phyloP scores from a whole-genome alignment of 805 yeast genomes.

The Lachancea quebecensis region DNA sequence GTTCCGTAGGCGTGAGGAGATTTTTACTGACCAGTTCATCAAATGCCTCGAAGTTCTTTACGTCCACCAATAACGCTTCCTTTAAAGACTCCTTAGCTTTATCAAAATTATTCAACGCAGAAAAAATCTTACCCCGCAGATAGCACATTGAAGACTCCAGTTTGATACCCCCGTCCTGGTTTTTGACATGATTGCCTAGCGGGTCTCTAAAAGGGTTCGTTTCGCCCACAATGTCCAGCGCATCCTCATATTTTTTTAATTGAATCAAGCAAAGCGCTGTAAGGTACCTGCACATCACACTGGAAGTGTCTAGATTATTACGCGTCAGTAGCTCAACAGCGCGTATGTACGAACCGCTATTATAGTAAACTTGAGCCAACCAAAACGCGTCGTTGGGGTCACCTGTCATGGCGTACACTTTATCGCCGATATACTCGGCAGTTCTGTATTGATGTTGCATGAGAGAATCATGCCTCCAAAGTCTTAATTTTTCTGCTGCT shows the following conservation, averaged over 20 bases:
- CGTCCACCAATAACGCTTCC: conserved; percentile 82
- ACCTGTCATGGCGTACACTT: conserved; percentile 70
- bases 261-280: conserved; percentile 69
- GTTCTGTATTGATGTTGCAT: conserved; percentile 88
- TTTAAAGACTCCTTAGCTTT: conserved; percentile 79
- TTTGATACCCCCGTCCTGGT: conserved; percentile 76
- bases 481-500: conserved; percentile 75
- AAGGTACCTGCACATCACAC: conserved; percentile 73
- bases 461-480: conserved; percentile 91
- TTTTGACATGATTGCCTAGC: conserved; percentile 32
- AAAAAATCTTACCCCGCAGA: conserved; percentile 74
- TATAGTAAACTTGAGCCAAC: conserved; percentile 85
- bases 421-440: conserved; percentile 89
- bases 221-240: conserved; percentile 79
- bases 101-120: conserved; percentile 77
- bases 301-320: conserved; percentile 44
- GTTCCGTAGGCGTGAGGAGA: conserved; percentile 75
- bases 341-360: conserved; percentile 67
- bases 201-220: conserved; percentile 56
- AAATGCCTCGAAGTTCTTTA: conserved; percentile 89
- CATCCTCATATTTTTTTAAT: conserved; percentile 78
- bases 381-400: conserved; percentile 95
- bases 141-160: conserved; percentile 83
- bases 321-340: conserved; percentile 66
- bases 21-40: conserved; percentile 66